phyloP scores from a whole-genome alignment of 495 filamentous ascomycete genomes.

The Aspergillus cavernicola region DNA sequence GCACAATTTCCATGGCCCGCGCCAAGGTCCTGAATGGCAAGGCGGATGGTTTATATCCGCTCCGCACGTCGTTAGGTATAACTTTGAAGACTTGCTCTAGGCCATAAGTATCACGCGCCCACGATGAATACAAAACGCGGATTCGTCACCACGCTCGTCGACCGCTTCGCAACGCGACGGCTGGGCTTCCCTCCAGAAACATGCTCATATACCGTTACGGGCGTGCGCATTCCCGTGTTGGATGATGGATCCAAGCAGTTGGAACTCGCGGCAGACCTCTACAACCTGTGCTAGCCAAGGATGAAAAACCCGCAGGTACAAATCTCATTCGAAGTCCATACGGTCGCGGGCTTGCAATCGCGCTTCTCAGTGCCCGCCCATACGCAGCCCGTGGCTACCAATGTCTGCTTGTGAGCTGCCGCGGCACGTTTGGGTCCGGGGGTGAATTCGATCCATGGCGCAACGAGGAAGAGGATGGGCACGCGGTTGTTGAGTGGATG shows the following conservation, averaged over 20 bases:
- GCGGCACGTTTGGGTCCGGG: background rate
- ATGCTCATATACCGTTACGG: background rate
- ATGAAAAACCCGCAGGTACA: background rate
- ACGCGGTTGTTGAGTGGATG: background rate
- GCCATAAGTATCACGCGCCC: too few relatives aligned
- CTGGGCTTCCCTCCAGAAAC: background rate
- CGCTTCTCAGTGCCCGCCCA: background rate
- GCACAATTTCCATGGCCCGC: too few relatives aligned
- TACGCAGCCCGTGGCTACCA: background rate
- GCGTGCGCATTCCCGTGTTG: background rate
- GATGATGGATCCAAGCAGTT: background rate
- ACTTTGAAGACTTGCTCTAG: too few relatives aligned
- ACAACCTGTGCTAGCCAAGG: background rate
- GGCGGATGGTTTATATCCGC: too few relatives aligned
- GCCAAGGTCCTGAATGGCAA: too few relatives aligned
- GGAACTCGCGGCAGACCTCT: background rate
- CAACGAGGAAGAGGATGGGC: background rate
- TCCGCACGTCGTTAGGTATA: too few relatives aligned
- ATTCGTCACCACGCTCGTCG: too few relatives aligned
- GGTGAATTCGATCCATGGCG: background rate
- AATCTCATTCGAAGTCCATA: background rate
- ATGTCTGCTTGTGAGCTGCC: background rate
- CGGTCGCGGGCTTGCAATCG: background rate
- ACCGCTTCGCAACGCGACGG: too few relatives aligned
- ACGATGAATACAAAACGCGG: too few relatives aligned